A percentile compares a stretch with the other conserved stretches of the same genome.
phyloP scores from a whole-genome alignment of 2,329 filamentous ascomycete species.

The Colletotrichum truncatum region DNA sequence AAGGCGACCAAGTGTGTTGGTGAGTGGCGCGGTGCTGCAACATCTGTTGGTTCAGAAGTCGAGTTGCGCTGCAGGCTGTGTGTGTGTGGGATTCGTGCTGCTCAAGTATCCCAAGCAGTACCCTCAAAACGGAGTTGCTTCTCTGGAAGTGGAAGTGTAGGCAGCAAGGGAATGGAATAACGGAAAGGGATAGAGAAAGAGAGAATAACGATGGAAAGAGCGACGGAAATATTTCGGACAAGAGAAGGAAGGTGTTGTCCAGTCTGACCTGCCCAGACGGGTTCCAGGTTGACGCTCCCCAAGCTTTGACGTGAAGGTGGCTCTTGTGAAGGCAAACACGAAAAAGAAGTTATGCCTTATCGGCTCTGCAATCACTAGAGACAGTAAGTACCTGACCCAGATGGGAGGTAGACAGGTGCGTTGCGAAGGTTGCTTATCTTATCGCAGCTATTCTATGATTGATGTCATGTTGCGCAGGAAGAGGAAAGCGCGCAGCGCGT shows the following conservation, averaged over 20 bases:
- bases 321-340: background rate
- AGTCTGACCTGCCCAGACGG: background rate
- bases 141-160: background rate
- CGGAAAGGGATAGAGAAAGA: background rate
- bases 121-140: background rate
- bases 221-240: background rate
- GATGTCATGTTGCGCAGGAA: slow-evolving; percentile 7
- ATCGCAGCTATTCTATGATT: slow-evolving; percentile 3
- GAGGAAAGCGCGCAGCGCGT: slow-evolving; percentile 15
- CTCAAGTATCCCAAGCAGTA: background rate
- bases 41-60: slow-evolving; percentile 14
- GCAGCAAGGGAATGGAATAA: background rate
- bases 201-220: background rate
- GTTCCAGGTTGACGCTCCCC: background rate
- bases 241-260: background rate
- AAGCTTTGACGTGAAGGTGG: background rate
- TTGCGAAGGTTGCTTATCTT: slow-evolving; percentile 9
- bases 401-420: slow-evolving; percentile 1
- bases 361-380: background rate
- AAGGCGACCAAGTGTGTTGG: slow-evolving; percentile 14
- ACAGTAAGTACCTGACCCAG: background rate
- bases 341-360: background rate
- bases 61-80: slow-evolving; percentile 22
- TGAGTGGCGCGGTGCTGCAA: slow-evolving; percentile 22
- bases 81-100: background rate